Evolutionary conservation across 139 green algal genomes (phyloP).

Genomic region (Tetraselmis chui): DNA sequence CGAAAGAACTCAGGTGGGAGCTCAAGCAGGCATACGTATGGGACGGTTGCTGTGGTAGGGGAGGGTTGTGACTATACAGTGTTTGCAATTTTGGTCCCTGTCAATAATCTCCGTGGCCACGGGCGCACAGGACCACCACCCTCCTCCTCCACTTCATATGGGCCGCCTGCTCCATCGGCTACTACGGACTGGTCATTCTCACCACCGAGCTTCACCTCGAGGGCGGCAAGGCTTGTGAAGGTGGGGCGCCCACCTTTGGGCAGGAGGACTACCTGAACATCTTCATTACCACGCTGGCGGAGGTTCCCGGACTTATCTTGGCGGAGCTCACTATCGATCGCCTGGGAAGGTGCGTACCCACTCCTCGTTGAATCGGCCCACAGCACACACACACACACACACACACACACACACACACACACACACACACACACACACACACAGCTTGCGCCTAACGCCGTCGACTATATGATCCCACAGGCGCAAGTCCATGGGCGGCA

Average conservation of each 20-base stretch:
- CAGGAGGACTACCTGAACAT: constrained; percentile 34
- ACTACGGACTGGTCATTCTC: constrained; percentile 77
- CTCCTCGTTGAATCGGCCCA: no score
- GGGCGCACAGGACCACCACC: constrained; percentile 35
- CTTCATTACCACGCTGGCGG: constrained; percentile 30
- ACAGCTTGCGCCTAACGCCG: no score
- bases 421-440: no score
- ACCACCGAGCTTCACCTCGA: constrained; percentile 46
- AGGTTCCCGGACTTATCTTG: constrained; percentile 25
- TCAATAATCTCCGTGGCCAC: no score
- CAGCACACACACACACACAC: no score
- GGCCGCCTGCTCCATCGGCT: constrained; percentile 53
- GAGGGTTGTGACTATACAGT: no score
- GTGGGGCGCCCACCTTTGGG: constrained; percentile 21
- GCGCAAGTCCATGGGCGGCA: not conserved
- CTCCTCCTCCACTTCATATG: constrained; percentile 63
- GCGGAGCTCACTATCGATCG: constrained; percentile 7
- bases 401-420: no score
- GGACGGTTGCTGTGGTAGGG: no score
- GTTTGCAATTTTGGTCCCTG: no score
- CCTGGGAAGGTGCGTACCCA: constrained; percentile 2
- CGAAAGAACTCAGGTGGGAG: not conserved
- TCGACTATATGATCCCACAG: no score
- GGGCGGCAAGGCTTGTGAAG: constrained; percentile 9
- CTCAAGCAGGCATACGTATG: no score